Evolutionary conservation across 164 flowering plant species (phyloP).

Genomic region (Macadamia tetraphylla): DNA sequence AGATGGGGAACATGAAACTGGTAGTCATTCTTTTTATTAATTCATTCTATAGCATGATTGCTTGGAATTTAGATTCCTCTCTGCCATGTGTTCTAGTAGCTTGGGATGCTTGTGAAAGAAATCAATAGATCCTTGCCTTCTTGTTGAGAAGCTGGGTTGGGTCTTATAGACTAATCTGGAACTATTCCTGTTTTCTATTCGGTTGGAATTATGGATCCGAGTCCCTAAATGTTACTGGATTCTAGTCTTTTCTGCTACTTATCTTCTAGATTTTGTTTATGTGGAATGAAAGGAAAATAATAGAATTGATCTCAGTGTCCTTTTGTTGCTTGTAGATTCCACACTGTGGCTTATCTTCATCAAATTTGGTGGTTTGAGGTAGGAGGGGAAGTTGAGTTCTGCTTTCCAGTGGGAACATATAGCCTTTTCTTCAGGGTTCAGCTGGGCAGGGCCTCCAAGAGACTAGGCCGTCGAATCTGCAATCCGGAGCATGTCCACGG

Average conservation of each 20-base stretch:
- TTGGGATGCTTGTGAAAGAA: no score
- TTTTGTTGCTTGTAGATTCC: slow-evolving; percentile 37
- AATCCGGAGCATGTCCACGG: slow-evolving; percentile 68
- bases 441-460: slow-evolving; percentile 58
- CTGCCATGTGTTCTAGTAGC: neutral
- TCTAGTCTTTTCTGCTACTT: neutral
- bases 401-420: slow-evolving; percentile 69
- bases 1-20: no score
- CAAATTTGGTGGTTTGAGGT: slow-evolving; percentile 91
- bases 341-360: slow-evolving; percentile 71
- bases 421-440: slow-evolving; percentile 68
- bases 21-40: no score
- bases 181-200: neutral
- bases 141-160: neutral
- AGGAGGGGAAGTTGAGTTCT: slow-evolving; percentile 68
- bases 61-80: neutral
- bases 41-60: neutral
- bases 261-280: neutral
- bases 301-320: slow-evolving; percentile 7
- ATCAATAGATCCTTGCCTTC: no score
- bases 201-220: neutral
- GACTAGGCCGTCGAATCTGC: slow-evolving; percentile 60
- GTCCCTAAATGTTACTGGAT: neutral
- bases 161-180: neutral
- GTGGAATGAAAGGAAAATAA: neutral